Percentiles rank a stretch among this genome's conserved stretches.
Evolutionary conservation across 495 filamentous ascomycete species (phyloP).

Genomic region (Neurospora sp.): DNA sequence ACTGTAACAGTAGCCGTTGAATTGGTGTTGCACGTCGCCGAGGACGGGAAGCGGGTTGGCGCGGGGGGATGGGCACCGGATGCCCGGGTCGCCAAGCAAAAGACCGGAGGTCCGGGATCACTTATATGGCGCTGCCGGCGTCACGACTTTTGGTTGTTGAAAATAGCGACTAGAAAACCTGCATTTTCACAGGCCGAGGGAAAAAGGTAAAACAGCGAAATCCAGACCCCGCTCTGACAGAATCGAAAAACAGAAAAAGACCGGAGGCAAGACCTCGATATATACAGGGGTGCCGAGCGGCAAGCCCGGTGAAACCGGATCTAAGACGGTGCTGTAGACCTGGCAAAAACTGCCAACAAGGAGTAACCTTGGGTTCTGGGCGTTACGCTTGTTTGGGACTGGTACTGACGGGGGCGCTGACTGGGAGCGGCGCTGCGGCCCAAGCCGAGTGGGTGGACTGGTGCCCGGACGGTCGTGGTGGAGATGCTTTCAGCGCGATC

Average conservation of each 20-base stretch:
- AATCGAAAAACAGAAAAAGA: not conserved
- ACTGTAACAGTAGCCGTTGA: not conserved
- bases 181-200: not conserved
- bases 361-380: not conserved
- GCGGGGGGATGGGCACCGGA: not conserved
- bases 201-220: not conserved
- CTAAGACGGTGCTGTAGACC: not conserved
- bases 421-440: not conserved
- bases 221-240: not conserved
- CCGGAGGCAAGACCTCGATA: not conserved
- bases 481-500: not conserved
- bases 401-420: not conserved
- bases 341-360: not conserved
- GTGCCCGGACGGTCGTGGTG: not conserved
- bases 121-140: not conserved
- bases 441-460: not conserved
- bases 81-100: not conserved
- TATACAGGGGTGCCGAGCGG: constrained; percentile 1
- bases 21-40: constrained; percentile 1
- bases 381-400: not conserved
- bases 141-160: not conserved
- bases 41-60: not conserved
- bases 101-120: not conserved
- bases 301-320: constrained; percentile 1
- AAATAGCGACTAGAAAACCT: not conserved